Evolutionary conservation across 2,329 filamentous ascomycete species (phyloP), one percentile per base, ranked within the genome.

Genomic region (Pochonia chlamydosporia): DNA sequence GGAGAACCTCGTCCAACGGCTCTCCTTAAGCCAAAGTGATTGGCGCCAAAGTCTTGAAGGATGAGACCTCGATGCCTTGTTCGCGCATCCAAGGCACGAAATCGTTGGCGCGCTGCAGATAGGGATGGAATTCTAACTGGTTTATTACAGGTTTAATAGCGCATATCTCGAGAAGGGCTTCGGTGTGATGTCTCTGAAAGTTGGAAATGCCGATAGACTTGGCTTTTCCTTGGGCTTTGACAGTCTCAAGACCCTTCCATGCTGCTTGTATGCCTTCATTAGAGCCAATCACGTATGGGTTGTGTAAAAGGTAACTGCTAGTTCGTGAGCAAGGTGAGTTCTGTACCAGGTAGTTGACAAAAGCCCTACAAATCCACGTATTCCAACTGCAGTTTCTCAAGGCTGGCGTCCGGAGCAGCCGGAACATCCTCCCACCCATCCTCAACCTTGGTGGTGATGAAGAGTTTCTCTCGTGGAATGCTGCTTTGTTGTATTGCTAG

Each of bases 21-120:
- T 80, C 80, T 1, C 69, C 72, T 39, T 60, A 59, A 9, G 73
- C 76, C 3, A 54, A 64, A 2, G 69, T 69, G 3, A 75, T 57
- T 3, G 76, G 71, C 1, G 73, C 72, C 45, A 87, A 69, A 1
- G 80, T 76, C 0, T 59, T 71, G 62, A 81, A 84, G 8, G 75
- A 74, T 5, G 73, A 66, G 3, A 76, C 62, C 5, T 76, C 74
- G 52, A 87, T 85, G 47, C 69, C 63, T 56, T 83, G 67, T 57
- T 75, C 63, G 54, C 71, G 72, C 62, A n/a, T n/a, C n/a, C 75
- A 75, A 65, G 77, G 86, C n/a, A 70, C 65, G 26, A 85, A 46
- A 13, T 86, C 68, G 48, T 73, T 69, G 6, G 71, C 71, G 61
- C 85, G 83, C 64, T 85, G 84, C 44, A 87, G 71, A 62, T 89